phyloP scores from a whole-genome alignment of 2,329 filamentous ascomycete genomes.

The Fusarium agapanthi region DNA sequence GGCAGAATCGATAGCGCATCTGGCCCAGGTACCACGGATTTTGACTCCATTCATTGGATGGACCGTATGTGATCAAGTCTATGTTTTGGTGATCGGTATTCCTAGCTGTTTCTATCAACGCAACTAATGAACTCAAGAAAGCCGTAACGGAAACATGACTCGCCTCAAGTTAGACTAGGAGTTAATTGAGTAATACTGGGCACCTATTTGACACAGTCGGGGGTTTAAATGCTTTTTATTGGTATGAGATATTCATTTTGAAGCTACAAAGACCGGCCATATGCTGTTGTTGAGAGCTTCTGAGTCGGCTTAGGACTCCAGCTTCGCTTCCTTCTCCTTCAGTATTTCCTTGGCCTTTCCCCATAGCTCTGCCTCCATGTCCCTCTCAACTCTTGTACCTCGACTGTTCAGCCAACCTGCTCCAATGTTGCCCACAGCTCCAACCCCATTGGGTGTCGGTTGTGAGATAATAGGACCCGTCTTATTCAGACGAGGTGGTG shows the following conservation, averaged over 20 bases:
- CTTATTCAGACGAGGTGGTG: slow-evolving; percentile 45
- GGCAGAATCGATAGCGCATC: not conserved
- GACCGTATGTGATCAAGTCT: not conserved
- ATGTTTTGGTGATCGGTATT: not conserved
- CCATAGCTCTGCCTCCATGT: slow-evolving; percentile 87
- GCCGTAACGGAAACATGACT: too few species aligned
- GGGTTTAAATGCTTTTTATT: too few species aligned
- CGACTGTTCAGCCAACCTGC: slow-evolving; percentile 90
- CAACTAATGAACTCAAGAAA: too few species aligned
- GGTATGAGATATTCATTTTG: too few species aligned
- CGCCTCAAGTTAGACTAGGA: too few species aligned
- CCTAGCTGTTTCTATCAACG: not conserved
- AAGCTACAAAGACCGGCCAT: too few species aligned
- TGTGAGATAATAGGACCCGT: slow-evolving; percentile 52
- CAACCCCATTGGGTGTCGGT: slow-evolving; percentile 63
- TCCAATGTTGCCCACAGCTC: slow-evolving; percentile 72
- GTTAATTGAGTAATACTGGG: too few species aligned
- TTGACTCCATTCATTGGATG: not conserved
- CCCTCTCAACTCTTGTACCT: slow-evolving; percentile 80
- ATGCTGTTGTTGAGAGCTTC: not conserved
- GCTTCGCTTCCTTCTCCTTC: slow-evolving; percentile 43
- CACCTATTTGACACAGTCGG: too few species aligned
- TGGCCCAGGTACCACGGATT: not conserved
- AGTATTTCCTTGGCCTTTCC: slow-evolving; percentile 51
- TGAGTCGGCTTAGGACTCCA: not conserved